Conservation (phyloP, 768 basidiomycete species). For the Pleurotus tuber-regium region DNA sequence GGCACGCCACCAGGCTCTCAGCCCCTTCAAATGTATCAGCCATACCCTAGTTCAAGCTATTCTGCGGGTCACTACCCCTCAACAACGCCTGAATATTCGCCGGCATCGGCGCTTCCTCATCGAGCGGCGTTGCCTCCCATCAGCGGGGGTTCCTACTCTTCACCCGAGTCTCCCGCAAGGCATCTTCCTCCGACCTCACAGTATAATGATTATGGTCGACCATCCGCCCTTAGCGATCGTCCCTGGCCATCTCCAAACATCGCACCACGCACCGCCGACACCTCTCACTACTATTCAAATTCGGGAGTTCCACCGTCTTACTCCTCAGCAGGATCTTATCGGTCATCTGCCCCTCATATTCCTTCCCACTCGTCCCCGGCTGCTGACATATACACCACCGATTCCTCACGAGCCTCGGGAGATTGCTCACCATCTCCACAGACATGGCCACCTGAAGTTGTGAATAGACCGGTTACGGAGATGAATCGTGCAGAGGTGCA, state of each 20-base stretch:
- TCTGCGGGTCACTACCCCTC: slow-evolving; percentile 17
- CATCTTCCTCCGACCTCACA: background rate
- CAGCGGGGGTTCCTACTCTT: background rate
- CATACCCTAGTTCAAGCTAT: slow-evolving; percentile 28
- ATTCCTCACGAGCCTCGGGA: background rate
- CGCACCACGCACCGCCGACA: background rate
- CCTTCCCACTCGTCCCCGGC: slow-evolving; percentile 6
- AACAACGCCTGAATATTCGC: slow-evolving; percentile 19
- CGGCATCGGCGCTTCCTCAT: slow-evolving; percentile 19
- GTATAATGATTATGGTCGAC: background rate
- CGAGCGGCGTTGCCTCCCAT: slow-evolving; percentile 10
- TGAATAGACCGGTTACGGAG: background rate
- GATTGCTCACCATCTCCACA: background rate
- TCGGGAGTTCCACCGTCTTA: background rate
- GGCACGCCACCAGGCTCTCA: slow-evolving; percentile 22
- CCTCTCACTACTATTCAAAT: background rate
- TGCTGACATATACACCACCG: background rate
- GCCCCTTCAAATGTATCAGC: slow-evolving; percentile 40
- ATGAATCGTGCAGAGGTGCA: background rate
- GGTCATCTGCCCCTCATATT: slow-evolving; percentile 2
- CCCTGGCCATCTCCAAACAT: background rate
- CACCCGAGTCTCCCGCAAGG: background rate
- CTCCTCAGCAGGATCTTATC: slow-evolving; percentile 5
- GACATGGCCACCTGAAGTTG: background rate
- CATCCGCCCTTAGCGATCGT: background rate